Evolutionary conservation across 75 land plant species (phyloP).

Genomic region (Cryptomeria japonica): DNA sequence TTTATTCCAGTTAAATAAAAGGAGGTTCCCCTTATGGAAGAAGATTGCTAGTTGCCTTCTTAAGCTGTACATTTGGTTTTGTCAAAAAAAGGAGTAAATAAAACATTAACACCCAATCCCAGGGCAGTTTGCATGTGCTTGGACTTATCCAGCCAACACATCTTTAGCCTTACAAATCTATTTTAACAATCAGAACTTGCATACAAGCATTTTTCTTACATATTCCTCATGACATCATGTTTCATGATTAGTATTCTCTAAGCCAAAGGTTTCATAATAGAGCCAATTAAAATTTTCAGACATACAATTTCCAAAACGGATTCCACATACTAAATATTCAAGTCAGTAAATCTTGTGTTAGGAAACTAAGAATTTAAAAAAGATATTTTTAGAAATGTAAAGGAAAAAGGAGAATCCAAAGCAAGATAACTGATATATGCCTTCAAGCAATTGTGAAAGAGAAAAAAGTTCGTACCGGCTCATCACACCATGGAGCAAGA

Average conservation of each 20-base stretch:
- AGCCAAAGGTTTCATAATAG: not conserved
- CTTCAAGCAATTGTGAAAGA: not conserved
- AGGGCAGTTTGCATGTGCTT: not conserved
- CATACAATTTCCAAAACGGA: too few species aligned
- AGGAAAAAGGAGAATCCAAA: not conserved
- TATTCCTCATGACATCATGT: not conserved
- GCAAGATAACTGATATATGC: not conserved
- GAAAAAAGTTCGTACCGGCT: constrained; percentile 53
- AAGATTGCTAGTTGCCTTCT: too few species aligned
- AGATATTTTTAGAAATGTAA: not conserved
- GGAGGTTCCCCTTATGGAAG: too few species aligned
- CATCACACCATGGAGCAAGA: constrained; percentile 99
- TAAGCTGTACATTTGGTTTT: too few species aligned
- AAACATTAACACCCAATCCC: too few species aligned
- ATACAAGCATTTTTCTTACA: not conserved
- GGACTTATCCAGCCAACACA: too few species aligned
- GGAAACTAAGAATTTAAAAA: not conserved
- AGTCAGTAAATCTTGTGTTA: not conserved
- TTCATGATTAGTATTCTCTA: not conserved
- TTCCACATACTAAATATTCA: not conserved
- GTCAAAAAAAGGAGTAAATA: too few species aligned
- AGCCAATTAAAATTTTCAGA: not conserved
- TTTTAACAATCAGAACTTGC: not conserved
- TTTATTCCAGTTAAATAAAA: too few species aligned
- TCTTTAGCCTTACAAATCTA: not conserved